These are phyloP conservation scores for Westerdykella sp. DNA, from an alignment of 2,329 filamentous ascomycete genomes.

Conservation along the genomic window DNA sequence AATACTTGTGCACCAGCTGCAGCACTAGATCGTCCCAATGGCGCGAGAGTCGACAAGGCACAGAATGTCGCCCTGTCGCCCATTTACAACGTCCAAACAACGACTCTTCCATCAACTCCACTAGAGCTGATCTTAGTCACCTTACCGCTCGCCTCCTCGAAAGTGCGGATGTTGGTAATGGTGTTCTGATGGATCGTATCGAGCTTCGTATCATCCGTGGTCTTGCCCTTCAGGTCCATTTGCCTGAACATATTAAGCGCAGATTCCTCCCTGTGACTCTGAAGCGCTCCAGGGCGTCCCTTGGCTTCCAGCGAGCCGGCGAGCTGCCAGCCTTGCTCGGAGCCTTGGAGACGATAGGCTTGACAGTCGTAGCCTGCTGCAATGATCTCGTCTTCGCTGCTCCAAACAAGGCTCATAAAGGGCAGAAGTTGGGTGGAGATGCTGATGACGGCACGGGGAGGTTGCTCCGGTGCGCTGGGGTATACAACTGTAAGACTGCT, in stretches of 20 bases:
- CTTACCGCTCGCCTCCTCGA: slow-evolving; percentile 57
- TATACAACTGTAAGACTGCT: slow-evolving; percentile 97
- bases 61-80: background rate
- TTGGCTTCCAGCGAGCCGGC: slow-evolving; percentile 75
- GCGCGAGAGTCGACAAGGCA: too few relatives aligned
- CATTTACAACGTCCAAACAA: slow-evolving; percentile 42
- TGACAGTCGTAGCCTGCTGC: slow-evolving; percentile 87
- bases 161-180: slow-evolving; percentile 75
- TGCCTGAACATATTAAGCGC: slow-evolving; percentile 97
- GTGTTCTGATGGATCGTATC: slow-evolving; percentile 97
- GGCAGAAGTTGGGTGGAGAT: slow-evolving; percentile 85
- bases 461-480: slow-evolving; percentile 82
- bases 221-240: slow-evolving; percentile 96
- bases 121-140: slow-evolving; percentile 74
- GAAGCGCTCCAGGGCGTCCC: slow-evolving; percentile 49
- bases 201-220: slow-evolving; percentile 85
- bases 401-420: slow-evolving; percentile 91
- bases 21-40: too few relatives aligned
- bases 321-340: slow-evolving; percentile 74
- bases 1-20: too few relatives aligned
- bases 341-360: slow-evolving; percentile 81
- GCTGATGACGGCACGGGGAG: slow-evolving; percentile 82
- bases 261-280: slow-evolving; percentile 72
- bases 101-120: slow-evolving; percentile 45
- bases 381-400: slow-evolving; percentile 83